Conservation (phyloP, 1,284 basidiomycete species). For the Kwoniella shivajii region DNA sequence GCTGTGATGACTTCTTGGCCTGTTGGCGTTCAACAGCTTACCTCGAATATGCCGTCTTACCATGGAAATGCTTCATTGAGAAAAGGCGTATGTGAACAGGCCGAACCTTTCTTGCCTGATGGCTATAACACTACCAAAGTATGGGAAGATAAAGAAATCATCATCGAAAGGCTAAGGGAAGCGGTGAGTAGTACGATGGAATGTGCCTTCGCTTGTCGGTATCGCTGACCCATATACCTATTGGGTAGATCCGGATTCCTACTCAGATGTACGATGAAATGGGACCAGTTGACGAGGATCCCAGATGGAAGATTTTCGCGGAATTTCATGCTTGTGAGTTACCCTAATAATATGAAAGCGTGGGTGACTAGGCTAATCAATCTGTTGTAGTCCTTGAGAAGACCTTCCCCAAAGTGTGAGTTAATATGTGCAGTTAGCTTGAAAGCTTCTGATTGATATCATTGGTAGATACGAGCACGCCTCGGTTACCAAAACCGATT, state of each 20-base stretch:
- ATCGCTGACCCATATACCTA: background rate
- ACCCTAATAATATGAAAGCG: too few species aligned
- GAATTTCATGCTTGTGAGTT: conserved; percentile 47
- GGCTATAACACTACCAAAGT: conserved; percentile 25
- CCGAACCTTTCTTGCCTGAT: conserved; percentile 24
- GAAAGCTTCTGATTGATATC: background rate
- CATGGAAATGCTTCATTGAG: background rate
- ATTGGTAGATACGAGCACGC: conserved; percentile 54
- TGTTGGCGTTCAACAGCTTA: background rate
- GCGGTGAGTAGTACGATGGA: conserved; percentile 25
- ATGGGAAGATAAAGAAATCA: conserved; percentile 33
- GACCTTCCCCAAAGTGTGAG: conserved; percentile 49
- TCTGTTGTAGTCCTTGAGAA: conserved; percentile 48
- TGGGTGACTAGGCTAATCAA: too few species aligned
- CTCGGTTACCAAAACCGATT: conserved; percentile 60
- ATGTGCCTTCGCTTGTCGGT: conserved; percentile 2
- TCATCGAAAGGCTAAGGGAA: conserved; percentile 34
- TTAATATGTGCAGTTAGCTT: background rate
- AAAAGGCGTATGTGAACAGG: conserved; percentile 26
- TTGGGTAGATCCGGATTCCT: conserved; percentile 35
- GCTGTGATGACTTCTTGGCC: conserved; percentile 14
- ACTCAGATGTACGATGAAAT: conserved; percentile 54
- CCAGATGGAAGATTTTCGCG: conserved; percentile 48
- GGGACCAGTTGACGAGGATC: conserved; percentile 48
- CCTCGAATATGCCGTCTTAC: background rate